Base-by-base conservation (phyloP, 202 grass and related monocot genomes). In the Elaeis oleifera region DNA sequence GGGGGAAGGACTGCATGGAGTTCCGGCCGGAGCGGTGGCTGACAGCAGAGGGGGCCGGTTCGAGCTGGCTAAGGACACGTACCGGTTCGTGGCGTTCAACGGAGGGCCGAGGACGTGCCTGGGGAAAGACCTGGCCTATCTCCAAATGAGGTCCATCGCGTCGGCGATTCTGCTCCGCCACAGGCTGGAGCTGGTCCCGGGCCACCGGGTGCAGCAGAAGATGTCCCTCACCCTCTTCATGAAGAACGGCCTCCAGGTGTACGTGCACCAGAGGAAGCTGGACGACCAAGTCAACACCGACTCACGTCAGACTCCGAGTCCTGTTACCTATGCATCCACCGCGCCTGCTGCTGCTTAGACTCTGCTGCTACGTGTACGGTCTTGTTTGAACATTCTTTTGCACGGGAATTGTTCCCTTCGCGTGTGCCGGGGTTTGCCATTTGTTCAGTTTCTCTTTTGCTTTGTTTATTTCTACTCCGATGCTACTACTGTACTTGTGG, bases 191-290 rank as follows among this genome's bases (percentile, higher is more conserved):
- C 84, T 83, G 23, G 81, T 88, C 26, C 84, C 79, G 16, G 84
- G 91, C n/a, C 84, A 96, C 76, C 70, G 82, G 74, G 87, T 96
- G 64, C 74, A 96, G 81, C 91, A 96, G 62, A 96, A 96, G 74
- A 90, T 96, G 87, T 96, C 91, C 17, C 91, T 96, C 50, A 96
- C 91, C 13, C 81, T 96, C 7, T 96, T 96, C 81, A 96, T 96
- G 91, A 88, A 96, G 76, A 85, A 96, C 57, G 91, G 91, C 0
- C 80, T 96, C 23, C 84, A 50, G 4, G 91, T 85, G 7, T 65
- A 74, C 22, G 84, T 91, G 76, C 88, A 79, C 79, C 81, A 67
- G 1, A 74, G 91, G 68, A 76, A 81, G 50, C 84, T 81, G 74
- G 63, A 63, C 23, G 61, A 17, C 66, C 85, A 74, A 65, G 59